Evolutionary conservation across 352 stramenopile genomes (phyloP).

Genomic region (Pythium insidiosum): DNA sequence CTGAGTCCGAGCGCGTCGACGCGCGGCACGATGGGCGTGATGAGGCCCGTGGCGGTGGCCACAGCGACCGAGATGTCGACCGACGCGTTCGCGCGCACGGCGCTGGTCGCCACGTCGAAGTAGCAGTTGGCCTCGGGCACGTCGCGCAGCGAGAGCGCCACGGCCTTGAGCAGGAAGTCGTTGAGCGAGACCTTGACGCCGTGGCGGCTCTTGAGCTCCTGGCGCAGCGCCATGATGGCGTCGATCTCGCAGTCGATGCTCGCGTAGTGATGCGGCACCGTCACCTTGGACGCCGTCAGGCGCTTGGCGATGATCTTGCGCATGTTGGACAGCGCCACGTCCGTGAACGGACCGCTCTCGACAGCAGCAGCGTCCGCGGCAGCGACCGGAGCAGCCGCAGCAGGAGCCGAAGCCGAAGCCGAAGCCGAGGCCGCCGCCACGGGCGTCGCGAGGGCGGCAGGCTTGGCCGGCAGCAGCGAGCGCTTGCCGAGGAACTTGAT

Average conservation of each 20-base stretch:
- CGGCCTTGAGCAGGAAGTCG: slow-evolving; percentile 98
- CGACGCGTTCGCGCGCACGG: slow-evolving; percentile 75
- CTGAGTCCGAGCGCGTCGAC: slow-evolving; percentile 93
- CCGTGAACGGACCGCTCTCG: slow-evolving; percentile 49
- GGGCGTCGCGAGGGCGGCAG: neutral
- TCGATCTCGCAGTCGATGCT: slow-evolving; percentile 96
- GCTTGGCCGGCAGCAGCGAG: slow-evolving; percentile 28
- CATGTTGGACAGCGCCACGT: slow-evolving; percentile 93
- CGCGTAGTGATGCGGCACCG: slow-evolving; percentile 96
- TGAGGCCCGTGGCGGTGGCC: slow-evolving; percentile 94
- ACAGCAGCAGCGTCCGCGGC: slow-evolving; percentile 1
- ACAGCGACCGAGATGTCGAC: slow-evolving; percentile 99
- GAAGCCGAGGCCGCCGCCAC: slow-evolving; percentile 1
- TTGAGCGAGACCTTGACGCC: slow-evolving; percentile 98
- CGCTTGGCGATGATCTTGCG: slow-evolving; percentile 98
- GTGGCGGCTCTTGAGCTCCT: slow-evolving; percentile 88
- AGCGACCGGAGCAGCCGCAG: neutral
- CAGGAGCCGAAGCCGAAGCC: slow-evolving; percentile 7
- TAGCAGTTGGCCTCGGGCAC: slow-evolving; percentile 91
- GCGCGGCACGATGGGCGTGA: slow-evolving; percentile 96
- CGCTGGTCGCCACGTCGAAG: slow-evolving; percentile 51
- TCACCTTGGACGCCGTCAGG: slow-evolving; percentile 94
- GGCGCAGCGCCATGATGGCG: slow-evolving; percentile 84
- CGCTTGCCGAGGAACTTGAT: slow-evolving; percentile 87
- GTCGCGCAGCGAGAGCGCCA: slow-evolving; percentile 94